These are phyloP conservation scores for Fulvia fulva DNA, from an alignment of 2,329 filamentous ascomycete species.

Conservation along the genomic window DNA sequence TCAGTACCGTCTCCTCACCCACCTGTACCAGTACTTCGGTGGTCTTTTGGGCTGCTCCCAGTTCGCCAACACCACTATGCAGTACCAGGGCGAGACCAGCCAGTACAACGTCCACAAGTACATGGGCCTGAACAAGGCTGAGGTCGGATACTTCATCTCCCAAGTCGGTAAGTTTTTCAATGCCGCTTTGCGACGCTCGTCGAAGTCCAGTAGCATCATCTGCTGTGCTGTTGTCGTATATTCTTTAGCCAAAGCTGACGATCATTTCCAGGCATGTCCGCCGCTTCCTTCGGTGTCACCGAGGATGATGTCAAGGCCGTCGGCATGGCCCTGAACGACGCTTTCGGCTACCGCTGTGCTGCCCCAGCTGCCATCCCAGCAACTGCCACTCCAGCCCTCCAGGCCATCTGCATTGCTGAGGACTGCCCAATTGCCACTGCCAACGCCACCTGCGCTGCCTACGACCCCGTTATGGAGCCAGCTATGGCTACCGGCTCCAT, in stretches of 20 bases:
- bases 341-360: constrained; percentile 53
- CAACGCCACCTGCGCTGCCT: constrained; percentile 47
- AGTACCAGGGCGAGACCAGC: constrained; percentile 46
- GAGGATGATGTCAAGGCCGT: constrained; percentile 49
- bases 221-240: no score
- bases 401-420: constrained; percentile 55
- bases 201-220: no score
- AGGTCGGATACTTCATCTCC: constrained; percentile 57
- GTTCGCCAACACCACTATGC: constrained; percentile 49
- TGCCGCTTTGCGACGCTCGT: no score
- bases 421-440: constrained; percentile 45
- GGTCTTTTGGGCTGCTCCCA: constrained; percentile 53
- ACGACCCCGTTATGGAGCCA: constrained; percentile 30
- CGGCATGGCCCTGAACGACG: constrained; percentile 45
- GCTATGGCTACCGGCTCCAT: constrained; percentile 5
- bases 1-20: constrained; percentile 52
- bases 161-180: no score
- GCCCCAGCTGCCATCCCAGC: constrained; percentile 46
- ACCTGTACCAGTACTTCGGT: constrained; percentile 61
- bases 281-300: constrained; percentile 57
- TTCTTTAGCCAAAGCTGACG: no score
- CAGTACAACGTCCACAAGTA: constrained; percentile 54
- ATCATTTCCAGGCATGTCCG: no score
- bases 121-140: constrained; percentile 52
- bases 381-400: constrained; percentile 45